Base-by-base conservation (phyloP, 345 rosid genomes). In the Populus deltoides region DNA sequence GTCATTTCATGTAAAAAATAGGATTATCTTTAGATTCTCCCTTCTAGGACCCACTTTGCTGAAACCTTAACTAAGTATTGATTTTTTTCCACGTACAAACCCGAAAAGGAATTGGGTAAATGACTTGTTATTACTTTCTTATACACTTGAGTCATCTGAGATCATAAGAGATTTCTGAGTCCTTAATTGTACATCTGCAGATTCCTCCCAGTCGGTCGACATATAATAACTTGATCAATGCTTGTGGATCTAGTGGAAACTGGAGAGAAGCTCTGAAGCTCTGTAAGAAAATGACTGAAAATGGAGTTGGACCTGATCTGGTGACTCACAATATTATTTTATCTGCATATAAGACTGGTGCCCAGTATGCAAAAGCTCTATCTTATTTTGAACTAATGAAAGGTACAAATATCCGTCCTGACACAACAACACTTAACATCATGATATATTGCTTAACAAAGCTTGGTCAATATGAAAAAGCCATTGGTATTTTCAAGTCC, bases 261-360 rank as follows among this genome's bases (percentile, higher is more conserved):
- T 94, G 98, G 98, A 90, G 92, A 88, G 97, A 90, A 69, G 98
- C 97, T 78, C 82, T 94, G 73, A 91, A 89, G 84, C 83, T 94
- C 66, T 91, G 93, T 89, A 92, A 90, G 91, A 85, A 84, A 86
- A 92, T 94, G 98, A 92, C 97, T 9, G 98, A 94, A 84, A 92
- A 93, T 81, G 98, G 98, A 62, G 91, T 94, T 81, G 97, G 98
- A 41, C 98, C 98, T n/a, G 97, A 93, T 85, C 86, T 93, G 66
- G 97, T 94, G 71, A 93, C 98, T 71, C 97, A 93, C 80, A 94
- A 94, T 82, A 94, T 92, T 84, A 84, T 94, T 71, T 83, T 94
- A 80, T 92, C 97, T 69, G 97, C 98, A 36, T 94, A 89, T 82
- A 94, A 94, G 85, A 90, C 79, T 55, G 97, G 93, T 53, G 86